Evolutionary conservation across 805 yeast genomes (phyloP), one percentile per base, ranked within the genome.

Genomic region (Yamadazyma philogaea): DNA sequence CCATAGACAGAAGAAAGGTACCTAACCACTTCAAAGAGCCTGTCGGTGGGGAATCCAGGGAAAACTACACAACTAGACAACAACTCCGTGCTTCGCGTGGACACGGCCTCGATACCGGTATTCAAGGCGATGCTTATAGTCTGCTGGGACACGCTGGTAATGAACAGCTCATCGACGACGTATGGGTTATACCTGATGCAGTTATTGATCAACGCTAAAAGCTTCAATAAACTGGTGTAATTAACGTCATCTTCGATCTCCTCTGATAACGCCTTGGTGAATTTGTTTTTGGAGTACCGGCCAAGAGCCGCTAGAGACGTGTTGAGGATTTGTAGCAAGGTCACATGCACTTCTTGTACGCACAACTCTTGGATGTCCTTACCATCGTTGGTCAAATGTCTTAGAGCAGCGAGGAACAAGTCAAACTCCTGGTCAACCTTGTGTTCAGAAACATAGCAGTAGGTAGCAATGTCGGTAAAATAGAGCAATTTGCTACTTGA

Each of bases 381-480:
- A 3, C 86, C 86, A 45, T 74, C 65, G 30, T 70, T 66, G 5
- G 87, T 78, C 37, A 80, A 63, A 1, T 60, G 53, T 28, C 60
- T 59, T 28, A 84, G 52, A 4, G 79, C 78, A 7, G 53, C 48
- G 21, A 83, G 54, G 38, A 79, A 77, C 15, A 72, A 51, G 34
- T 71, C 77, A 47, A 78, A 71, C 47, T 81, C 82, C 2, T 73
- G 72, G 42, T 79, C 79, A 12, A 71, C 49, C 12, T 53, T 44
- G 47, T 50, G 28, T 2, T 55, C 60, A 6, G 66, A 49, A 10
- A 69, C 53, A 18, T 54, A 52, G 45, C 82, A 74, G 45, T 60
- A 72, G 3, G 54, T 50, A 26, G 77, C 59, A 1, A 86, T 75
- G 37, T 82, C 84, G 42, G 75, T 68, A 58, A 81, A 87, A 59